A percentile compares a stretch with the other conserved stretches of the same genome.
phyloP scores from a whole-genome alignment of 345 rosid species.

The Melaleuca quinquenervia region DNA sequence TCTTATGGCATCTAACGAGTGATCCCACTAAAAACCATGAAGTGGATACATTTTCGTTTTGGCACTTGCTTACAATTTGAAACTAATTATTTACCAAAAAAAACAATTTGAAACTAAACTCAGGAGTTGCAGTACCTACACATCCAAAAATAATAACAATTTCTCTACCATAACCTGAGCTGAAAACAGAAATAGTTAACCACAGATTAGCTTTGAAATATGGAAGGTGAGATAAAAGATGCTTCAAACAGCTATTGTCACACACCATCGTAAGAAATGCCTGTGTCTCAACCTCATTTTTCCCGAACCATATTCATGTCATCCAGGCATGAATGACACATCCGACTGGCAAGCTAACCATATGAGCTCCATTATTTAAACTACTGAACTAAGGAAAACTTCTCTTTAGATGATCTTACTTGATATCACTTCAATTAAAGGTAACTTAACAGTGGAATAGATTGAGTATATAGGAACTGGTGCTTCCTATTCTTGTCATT shows the following conservation, averaged over 20 bases:
- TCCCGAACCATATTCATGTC: background rate
- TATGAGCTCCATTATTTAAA: background rate
- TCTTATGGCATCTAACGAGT: background rate
- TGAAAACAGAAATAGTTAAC: background rate
- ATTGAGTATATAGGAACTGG: background rate
- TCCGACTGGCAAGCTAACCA: background rate
- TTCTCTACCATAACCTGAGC: background rate
- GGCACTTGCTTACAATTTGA: background rate
- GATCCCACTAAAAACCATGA: background rate
- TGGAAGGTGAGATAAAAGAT: background rate
- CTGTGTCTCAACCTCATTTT: background rate
- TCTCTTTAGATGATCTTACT: background rate
- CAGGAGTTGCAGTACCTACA: background rate
- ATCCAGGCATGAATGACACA: background rate
- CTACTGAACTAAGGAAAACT: background rate
- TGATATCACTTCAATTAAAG: background rate
- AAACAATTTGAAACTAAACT: background rate
- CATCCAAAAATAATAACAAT: background rate
- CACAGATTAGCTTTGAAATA: background rate
- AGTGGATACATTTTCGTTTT: background rate
- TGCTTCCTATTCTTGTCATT: background rate
- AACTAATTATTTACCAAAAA: too few species aligned
- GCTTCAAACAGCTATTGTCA: background rate
- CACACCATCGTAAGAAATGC: background rate
- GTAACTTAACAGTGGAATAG: background rate